Conservation (phyloP, 306 rosid genomes). For the Vigna angularis region DNA sequence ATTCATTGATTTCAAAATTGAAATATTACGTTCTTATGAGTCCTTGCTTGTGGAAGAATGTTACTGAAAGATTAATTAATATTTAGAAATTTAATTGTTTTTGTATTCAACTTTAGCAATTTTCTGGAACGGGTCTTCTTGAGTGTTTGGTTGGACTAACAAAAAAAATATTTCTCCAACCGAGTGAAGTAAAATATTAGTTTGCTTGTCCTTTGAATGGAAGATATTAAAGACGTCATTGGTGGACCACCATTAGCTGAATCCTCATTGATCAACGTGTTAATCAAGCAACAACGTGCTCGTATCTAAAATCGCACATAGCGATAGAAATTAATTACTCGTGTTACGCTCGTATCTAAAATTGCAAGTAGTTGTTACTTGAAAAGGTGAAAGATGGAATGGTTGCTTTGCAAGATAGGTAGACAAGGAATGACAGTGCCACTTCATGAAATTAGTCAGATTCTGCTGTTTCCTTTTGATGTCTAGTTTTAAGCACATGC, state of each 20-base stretch:
- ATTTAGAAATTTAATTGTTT: not conserved
- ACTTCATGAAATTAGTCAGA: conserved; percentile 34
- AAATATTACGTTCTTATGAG: conserved; percentile 12
- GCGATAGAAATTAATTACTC: not conserved
- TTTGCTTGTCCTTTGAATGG: conserved; percentile 33
- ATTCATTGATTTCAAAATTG: conserved; percentile 62
- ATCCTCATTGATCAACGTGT: conserved; percentile 8
- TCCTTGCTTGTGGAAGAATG: conserved; percentile 27
- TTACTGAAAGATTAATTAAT: conserved; percentile 8
- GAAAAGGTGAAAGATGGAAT: conserved; percentile 14
- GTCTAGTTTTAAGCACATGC: conserved; percentile 47
- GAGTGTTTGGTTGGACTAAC: conserved; percentile 19
- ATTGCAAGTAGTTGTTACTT: conserved; percentile 17
- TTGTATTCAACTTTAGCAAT: not conserved
- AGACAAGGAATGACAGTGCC: conserved; percentile 12
- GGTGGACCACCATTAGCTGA: conserved; percentile 28
- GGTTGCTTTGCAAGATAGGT: conserved; percentile 16
- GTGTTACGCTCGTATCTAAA: not conserved
- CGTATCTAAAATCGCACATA: not conserved
- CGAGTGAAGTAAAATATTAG: not conserved
- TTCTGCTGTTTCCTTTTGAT: conserved; percentile 9
- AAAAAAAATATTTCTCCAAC: not conserved
- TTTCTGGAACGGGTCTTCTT: not conserved
- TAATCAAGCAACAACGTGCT: conserved; percentile 13
- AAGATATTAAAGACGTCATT: conserved; percentile 10